These are phyloP conservation scores for Cadophora sp. DNA, from an alignment of 2,329 filamentous ascomycete genomes.

Conservation along the genomic window DNA sequence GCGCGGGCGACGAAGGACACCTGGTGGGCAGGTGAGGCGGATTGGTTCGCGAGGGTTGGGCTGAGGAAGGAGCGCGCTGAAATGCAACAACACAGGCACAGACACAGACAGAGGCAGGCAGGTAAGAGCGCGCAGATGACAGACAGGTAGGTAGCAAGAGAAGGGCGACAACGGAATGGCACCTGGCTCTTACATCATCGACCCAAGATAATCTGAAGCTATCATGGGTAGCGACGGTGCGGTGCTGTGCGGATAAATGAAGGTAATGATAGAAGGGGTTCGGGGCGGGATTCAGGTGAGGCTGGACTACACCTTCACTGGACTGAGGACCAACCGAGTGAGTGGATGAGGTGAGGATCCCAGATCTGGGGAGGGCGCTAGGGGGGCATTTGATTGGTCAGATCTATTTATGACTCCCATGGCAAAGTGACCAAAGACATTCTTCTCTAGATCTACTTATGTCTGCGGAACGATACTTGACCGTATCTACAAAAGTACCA, in stretches of 20 bases:
- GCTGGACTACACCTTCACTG: conserved; percentile 17
- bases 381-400: not conserved
- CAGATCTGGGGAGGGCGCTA: conserved; percentile 1
- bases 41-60: conserved; percentile 24
- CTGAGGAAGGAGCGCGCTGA: conserved; percentile 37
- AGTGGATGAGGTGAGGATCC: not conserved
- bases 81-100: conserved; percentile 33
- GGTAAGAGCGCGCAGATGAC: conserved; percentile 19
- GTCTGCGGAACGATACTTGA: not conserved
- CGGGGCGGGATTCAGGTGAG: conserved; percentile 14
- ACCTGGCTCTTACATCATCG: conserved; percentile 42
- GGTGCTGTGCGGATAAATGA: not conserved
- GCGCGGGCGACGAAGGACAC: conserved; percentile 26
- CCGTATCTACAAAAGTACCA: not conserved
- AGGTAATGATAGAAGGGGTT: not conserved
- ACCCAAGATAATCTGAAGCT: conserved; percentile 18
- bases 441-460: not conserved
- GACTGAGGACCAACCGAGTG: not conserved
- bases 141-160: conserved; percentile 1
- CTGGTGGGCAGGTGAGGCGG: conserved; percentile 16
- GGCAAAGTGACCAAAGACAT: not conserved
- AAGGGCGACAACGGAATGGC: conserved; percentile 34
- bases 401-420: not conserved
- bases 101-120: no score
- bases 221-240: conserved; percentile 16